phyloP scores from a whole-genome alignment of 2,329 filamentous ascomycete genomes.

The Ceratocystis eucalypticola region DNA sequence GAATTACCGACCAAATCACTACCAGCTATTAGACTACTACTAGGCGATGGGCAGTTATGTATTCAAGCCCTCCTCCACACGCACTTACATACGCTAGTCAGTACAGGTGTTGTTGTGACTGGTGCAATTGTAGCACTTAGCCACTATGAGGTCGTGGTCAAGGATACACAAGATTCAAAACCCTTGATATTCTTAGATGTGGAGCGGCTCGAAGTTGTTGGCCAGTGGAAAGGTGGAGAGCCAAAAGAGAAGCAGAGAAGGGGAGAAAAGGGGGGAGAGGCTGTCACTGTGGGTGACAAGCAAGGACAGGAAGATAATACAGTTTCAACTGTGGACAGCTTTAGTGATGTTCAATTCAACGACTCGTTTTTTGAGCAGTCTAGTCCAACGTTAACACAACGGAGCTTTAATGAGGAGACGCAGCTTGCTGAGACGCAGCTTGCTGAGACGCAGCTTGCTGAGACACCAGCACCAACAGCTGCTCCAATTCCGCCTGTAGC shows the following conservation, averaged over 20 bases:
- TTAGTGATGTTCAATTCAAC: constrained; percentile 16
- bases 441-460: not conserved
- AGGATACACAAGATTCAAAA: not conserved
- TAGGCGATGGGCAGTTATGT: constrained; percentile 41
- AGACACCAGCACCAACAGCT: not conserved
- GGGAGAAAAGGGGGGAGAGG: not conserved
- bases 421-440: not conserved
- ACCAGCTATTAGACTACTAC: constrained; percentile 35
- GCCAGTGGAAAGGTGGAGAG: not conserved
- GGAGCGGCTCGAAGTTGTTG: constrained; percentile 7
- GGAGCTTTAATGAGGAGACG: not conserved
- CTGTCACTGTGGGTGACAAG: not conserved
- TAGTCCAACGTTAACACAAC: not conserved
- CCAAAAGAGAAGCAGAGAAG: not conserved
- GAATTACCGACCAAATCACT: constrained; percentile 24
- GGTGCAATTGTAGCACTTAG: constrained; percentile 39
- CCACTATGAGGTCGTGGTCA: constrained; percentile 25
- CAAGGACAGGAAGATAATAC: not conserved
- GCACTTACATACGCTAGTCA: constrained; percentile 36
- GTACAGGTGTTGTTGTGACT: constrained; percentile 32
- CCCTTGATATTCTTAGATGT: constrained; percentile 6
- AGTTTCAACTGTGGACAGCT: not conserved
- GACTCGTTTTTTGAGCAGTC: constrained; percentile 15
- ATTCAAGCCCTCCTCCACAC: constrained; percentile 39
- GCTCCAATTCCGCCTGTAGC: not conserved